These are phyloP conservation scores for Microcera coccophila DNA, from an alignment of 2,329 filamentous ascomycete species.

Conservation along the genomic window DNA sequence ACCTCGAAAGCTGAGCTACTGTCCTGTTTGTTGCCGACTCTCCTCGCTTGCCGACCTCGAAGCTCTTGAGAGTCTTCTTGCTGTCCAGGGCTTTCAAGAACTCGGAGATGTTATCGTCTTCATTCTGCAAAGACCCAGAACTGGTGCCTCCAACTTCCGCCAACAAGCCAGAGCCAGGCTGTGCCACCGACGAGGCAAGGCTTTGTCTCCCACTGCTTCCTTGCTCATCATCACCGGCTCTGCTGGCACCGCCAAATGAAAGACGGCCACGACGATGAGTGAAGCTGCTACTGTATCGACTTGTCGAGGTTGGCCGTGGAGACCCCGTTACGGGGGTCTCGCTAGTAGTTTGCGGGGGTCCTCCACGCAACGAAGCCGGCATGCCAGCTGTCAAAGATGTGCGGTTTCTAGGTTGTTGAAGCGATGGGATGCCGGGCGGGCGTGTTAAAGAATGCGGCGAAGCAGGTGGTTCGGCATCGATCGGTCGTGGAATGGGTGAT, in stretches of 20 bases:
- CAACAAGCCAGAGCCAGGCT: conserved; percentile 75
- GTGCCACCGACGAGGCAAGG: conserved; percentile 62
- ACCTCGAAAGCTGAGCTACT: conserved; percentile 75
- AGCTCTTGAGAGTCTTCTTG: conserved; percentile 79
- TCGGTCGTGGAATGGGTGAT: conserved; percentile 60
- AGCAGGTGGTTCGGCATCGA: conserved; percentile 49
- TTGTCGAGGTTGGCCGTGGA: conserved; percentile 72
- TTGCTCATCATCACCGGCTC: conserved; percentile 65
- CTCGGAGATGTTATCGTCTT: conserved; percentile 90
- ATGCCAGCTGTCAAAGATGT: conserved; percentile 72
- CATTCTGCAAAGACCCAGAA: conserved; percentile 65
- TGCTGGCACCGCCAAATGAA: conserved; percentile 71
- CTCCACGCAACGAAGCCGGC: conserved; percentile 67
- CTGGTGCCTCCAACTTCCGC: conserved; percentile 64
- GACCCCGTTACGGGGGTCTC: conserved; percentile 69
- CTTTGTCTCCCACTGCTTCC: conserved; percentile 78
- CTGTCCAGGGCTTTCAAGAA: conserved; percentile 87
- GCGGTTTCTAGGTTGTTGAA: conserved; percentile 59
- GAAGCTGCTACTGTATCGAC: conserved; percentile 91
- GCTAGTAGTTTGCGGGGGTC: conserved; percentile 53
- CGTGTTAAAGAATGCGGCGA: conserved; percentile 53
- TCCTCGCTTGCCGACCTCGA: conserved; percentile 63
- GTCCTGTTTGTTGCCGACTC: conserved; percentile 72
- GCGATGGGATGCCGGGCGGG: conserved; percentile 44
- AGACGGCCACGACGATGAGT: conserved; percentile 75